Base-by-base conservation (phyloP, 805 yeast species). In the Barnettozyma pratensis region DNA sequence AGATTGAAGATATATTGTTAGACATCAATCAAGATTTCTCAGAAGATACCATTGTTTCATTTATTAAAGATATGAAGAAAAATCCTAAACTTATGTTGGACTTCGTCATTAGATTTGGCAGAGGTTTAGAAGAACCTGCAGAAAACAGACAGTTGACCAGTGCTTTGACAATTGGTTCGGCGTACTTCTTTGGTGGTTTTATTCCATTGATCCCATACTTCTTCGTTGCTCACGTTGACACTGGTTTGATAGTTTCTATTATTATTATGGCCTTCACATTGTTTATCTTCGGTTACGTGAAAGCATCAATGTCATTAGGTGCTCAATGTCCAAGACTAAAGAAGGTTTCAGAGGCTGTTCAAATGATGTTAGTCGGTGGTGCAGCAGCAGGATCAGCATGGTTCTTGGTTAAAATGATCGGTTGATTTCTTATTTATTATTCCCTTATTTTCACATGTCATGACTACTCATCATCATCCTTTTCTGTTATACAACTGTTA, bases 381-480 rank as follows among this genome's bases (percentile, higher is more conserved):
- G 71, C 86, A 32, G 98, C 99, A 26, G 98, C 99, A 5, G 96
- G 96, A 5, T 87, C 96, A 27, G 99, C 99, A 9, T 92, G 96
- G 96, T 80, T 80, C 41, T 78, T 91, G 63, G 99, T 92, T 34
- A 85, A 82, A 64, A 65, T 84, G 54, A 81, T 92, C 52, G 96
- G 83, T 53, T 70, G 41, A 29, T 26, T 11, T 30, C 10, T 31
- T 37, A 12, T 31, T 14, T 19, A 34, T 26, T 5, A 12, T 7
- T 4, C 14, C 14, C 31, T 28, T 10, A 35, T 11, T 30, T n/a
- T 37, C 32, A 39, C 19, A 19, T 26, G 14, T 34, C 9, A 19
- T 27, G 11, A 14, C 26, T 36, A 10, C 26, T 36, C 38, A 19
- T 19, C 19, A 19, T 19, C 19, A 19, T 19, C 19, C 19, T 3